Evolutionary conservation across 2,329 filamentous ascomycete genomes (phyloP), one percentile per base, ranked within the genome.

Genomic region (Lachnellula arida): DNA sequence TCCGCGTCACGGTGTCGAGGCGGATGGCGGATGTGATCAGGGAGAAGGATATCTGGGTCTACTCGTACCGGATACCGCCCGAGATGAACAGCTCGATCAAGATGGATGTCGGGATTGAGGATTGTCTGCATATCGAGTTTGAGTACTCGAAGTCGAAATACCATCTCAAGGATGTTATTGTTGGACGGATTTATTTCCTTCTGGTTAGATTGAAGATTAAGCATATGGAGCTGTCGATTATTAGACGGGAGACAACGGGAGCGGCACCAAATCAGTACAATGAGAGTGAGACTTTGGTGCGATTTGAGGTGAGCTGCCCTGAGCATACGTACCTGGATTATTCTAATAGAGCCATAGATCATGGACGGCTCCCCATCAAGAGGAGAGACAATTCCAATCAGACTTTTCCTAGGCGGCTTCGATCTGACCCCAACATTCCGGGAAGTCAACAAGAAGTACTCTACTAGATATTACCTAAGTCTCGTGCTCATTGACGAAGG

Each of bases 361-460:
- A 58, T 58, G 56, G 56, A 85, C 81, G 77, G 55, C 12, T 54
- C 56, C 6, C 49, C 49, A 53, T 50, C 42, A 47, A 54, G 62
- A 85, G 84, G 87, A 68, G 87, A 90, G 74, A 97, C 94, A 2
- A 99, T 99, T 60, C 94, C 94, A 22, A 99, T 99, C 69, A 84
- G 94, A 66, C 80, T 99, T 54, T 99, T 99, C 83, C 84, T 99
- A 9, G 94, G 94, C 59, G 94, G 94, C 51, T 99, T 99, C 72
- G 95, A 99, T 74, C 76, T 99, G 60, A 99, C 94, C 4, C 94
- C 94, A 15, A 99, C 94, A 12, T 99, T 99, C 82, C 89, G 94
- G 60, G 94, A 99, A 72, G 95, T 99, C 65, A 99, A 99, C 82
- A 99, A 99, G 81, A 99, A 99, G 76, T 99, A 96, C 74, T 97